These are phyloP conservation scores for Neocatenulostroma microsporum DNA, from an alignment of 2,329 filamentous ascomycete genomes.

Conservation along the genomic window DNA sequence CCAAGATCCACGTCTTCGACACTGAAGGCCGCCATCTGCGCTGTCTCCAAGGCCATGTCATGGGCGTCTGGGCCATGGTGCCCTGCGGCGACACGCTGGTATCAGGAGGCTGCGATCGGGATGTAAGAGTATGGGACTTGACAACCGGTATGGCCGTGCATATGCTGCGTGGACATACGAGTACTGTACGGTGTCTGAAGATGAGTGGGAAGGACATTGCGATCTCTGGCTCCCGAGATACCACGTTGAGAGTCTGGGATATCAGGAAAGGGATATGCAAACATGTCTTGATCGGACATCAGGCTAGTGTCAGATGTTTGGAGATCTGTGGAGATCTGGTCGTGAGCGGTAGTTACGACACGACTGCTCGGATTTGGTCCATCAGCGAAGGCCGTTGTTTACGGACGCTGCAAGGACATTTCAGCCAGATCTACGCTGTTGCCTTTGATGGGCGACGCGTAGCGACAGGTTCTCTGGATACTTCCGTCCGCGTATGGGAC, in stretches of 20 bases:
- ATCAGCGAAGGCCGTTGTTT: constrained; percentile 92
- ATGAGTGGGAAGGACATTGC: constrained; percentile 93
- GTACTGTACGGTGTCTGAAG: constrained; percentile 91
- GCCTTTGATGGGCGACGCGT: constrained; percentile 92
- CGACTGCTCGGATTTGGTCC: constrained; percentile 93
- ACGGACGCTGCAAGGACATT: constrained; percentile 84
- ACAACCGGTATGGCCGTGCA: constrained; percentile 72
- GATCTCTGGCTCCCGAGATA: constrained; percentile 93
- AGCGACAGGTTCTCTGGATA: constrained; percentile 91
- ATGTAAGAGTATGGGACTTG: constrained; percentile 96
- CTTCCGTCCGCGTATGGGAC: constrained; percentile 95
- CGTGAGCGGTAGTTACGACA: constrained; percentile 97
- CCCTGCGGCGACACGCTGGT: constrained; percentile 94
- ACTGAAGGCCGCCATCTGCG: constrained; percentile 81
- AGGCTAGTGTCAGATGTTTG: constrained; percentile 88
- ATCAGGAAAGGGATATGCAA: constrained; percentile 78
- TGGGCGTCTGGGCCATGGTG: constrained; percentile 99
- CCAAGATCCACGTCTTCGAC: constrained; percentile 97
- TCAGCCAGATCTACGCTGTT: constrained; percentile 98
- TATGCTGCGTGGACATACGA: constrained; percentile 87
- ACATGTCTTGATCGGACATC: constrained; percentile 87
- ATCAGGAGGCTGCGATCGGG: constrained; percentile 90
- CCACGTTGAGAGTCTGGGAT: constrained; percentile 91
- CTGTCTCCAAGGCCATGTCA: constrained; percentile 88
- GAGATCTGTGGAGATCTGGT: constrained; percentile 95